phyloP scores from a whole-genome alignment of 331 rosid species.

The Malus hybrid region DNA sequence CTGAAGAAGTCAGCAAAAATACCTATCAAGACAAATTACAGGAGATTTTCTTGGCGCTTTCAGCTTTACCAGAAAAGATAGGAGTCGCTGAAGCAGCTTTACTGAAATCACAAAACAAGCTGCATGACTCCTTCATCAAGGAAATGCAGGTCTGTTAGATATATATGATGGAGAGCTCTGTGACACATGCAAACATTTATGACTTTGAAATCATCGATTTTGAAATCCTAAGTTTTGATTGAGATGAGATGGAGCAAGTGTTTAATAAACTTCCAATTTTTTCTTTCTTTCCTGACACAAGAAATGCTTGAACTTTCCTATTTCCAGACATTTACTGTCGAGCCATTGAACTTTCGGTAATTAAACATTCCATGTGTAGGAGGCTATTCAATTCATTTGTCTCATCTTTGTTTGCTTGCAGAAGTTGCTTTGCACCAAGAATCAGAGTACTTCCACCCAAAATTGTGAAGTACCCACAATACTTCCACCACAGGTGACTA shows the following conservation, averaged over 20 bases:
- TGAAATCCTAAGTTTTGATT: not conserved
- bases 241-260: not conserved
- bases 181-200: slow-evolving; percentile 2
- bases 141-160: slow-evolving; percentile 61
- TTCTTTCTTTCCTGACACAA: not conserved
- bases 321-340: not conserved
- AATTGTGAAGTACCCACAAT: slow-evolving; percentile 28
- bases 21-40: slow-evolving; percentile 48
- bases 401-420: slow-evolving; percentile 24
- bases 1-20: slow-evolving; percentile 44
- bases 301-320: not conserved
- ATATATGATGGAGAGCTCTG: slow-evolving; percentile 6
- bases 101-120: slow-evolving; percentile 45
- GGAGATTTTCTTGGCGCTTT: slow-evolving; percentile 50
- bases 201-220: slow-evolving; percentile 1
- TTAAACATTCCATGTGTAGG: not conserved
- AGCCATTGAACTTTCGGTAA: not conserved
- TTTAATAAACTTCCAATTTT: not conserved
- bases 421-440: slow-evolving; percentile 45
- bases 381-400: slow-evolving; percentile 1
- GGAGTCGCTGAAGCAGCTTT: slow-evolving; percentile 53
- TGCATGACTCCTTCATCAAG: slow-evolving; percentile 37
- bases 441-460: slow-evolving; percentile 22
- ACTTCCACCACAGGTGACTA: slow-evolving; percentile 40
- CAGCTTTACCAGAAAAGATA: slow-evolving; percentile 56